A percentile compares a stretch with the other conserved stretches of the same genome.
Evolutionary conservation across 83 land plant genomes (phyloP).

Genomic region (Picea abies): DNA sequence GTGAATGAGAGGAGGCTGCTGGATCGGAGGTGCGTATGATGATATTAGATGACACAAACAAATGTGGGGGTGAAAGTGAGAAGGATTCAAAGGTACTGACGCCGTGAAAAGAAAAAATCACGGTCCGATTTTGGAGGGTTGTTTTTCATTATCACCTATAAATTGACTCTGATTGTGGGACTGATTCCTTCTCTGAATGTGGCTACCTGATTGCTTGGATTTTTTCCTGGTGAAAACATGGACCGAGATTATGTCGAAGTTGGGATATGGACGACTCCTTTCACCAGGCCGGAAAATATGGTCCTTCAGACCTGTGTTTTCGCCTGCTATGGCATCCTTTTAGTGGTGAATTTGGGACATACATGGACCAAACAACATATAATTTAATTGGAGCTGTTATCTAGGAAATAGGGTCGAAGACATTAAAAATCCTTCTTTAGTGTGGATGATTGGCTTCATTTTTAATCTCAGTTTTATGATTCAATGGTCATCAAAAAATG

Average conservation of each 20-base stretch:
- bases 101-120: constrained; percentile 70
- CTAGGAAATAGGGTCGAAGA: constrained; percentile 83
- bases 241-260: constrained; percentile 42
- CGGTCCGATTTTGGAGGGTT: constrained; percentile 59
- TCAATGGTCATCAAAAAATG: too few species aligned
- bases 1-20: not conserved
- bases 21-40: constrained; percentile 39
- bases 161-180: constrained; percentile 81
- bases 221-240: constrained; percentile 73
- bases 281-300: constrained; percentile 75
- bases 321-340: constrained; percentile 80
- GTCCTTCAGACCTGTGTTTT: constrained; percentile 85
- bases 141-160: constrained; percentile 77
- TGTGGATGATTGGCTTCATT: constrained; percentile 84
- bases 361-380: constrained; percentile 74
- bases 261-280: constrained; percentile 44
- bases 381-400: constrained; percentile 65
- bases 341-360: constrained; percentile 92
- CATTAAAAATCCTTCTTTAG: constrained; percentile 74
- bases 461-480: constrained; percentile 57
- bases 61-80: not conserved
- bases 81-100: constrained; percentile 29
- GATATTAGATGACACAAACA: constrained; percentile 13
- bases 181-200: constrained; percentile 81
- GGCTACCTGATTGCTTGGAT: constrained; percentile 66